Base-by-base conservation (phyloP, 345 rosid species). In the Salix exigua region DNA sequence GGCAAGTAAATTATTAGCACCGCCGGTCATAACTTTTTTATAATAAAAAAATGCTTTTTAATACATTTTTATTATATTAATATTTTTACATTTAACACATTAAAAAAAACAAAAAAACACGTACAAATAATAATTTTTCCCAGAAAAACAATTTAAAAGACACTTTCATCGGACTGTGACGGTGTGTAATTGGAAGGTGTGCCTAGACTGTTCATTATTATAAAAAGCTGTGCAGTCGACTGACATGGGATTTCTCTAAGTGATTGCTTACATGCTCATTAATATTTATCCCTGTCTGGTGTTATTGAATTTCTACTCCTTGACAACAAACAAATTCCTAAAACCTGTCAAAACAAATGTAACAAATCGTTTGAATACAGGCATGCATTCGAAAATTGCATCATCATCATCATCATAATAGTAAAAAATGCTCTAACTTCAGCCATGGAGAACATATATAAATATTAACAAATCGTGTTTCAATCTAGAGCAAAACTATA, bases 401-500 rank as follows among this genome's bases (percentile, higher is more conserved):
- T 2, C 12, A 37, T 38, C 42, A 38, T 38, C 10, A 38, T 38
- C 2, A 53, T 21, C 2, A 53, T 21, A 53, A 21, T 21, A 21
- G 21, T 19, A 53, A 21, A 16, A 55, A 51, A 51, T n/a, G 62
- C 58, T 51, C 58, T 23, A 51, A n/a, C 23, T 55, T n/a, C 61
- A 19, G 66, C 17, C 46, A 53, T 38, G 62, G 46, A 70, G 40
- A 77, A 72, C 76, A n/a, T 50, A 28, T 31, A 71, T 21, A 33
- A 40, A 75, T 83, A 87, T 81, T 74, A 70, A 84, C 87, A 80
- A 58, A 61, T 66, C 6, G 50, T 38, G 74, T 63, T 79, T 72
- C 65, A n/a, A 31, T 71, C 75, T 28, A 17, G 70, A 26, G 38
- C 61, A 81, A 80, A 72, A 35, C 82, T 72, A 66, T 66, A 76